phyloP scores from a whole-genome alignment of 1,139 yeast species.

The Kodamaea anthophila region DNA sequence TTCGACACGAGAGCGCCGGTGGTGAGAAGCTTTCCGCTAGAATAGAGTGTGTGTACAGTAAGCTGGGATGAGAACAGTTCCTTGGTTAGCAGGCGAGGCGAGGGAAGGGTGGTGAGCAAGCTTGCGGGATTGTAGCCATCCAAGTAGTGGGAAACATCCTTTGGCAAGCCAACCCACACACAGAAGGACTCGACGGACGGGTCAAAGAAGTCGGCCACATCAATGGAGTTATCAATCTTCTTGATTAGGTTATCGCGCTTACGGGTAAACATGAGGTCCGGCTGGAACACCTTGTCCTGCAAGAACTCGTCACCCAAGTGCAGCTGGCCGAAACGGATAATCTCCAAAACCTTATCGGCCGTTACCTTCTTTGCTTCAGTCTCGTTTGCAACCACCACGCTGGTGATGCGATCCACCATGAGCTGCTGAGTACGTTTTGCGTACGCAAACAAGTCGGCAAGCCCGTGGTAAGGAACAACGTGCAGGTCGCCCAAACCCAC shows the following conservation, averaged over 20 bases:
- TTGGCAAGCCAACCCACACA: constrained; percentile 38
- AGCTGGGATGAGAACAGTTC: constrained; percentile 34
- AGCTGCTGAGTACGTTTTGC: constrained; percentile 64
- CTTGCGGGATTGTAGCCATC: constrained; percentile 30
- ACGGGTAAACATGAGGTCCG: constrained; percentile 80
- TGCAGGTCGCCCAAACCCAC: constrained; percentile 52
- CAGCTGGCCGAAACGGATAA: constrained; percentile 57
- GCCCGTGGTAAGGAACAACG: constrained; percentile 52
- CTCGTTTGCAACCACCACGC: constrained; percentile 64
- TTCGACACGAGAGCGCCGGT: constrained; percentile 36
- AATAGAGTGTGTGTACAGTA: constrained; percentile 38
- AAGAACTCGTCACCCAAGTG: constrained; percentile 54
- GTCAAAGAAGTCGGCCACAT: constrained; percentile 69
- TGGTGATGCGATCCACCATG: constrained; percentile 58
- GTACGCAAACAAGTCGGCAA: constrained; percentile 62
- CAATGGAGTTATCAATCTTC: constrained; percentile 53
- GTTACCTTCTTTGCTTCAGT: constrained; percentile 60
- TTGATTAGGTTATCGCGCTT: constrained; percentile 58
- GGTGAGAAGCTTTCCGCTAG: constrained; percentile 40
- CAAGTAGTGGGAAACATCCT: constrained; percentile 26
- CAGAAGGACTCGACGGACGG: constrained; percentile 59
- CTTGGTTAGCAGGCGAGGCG: constrained; percentile 11
- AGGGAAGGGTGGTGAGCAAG: constrained; percentile 28
- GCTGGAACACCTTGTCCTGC: constrained; percentile 63
- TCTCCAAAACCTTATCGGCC: constrained; percentile 50